Conservation (phyloP, 371 early-diverging fungal genomes). For the Haplosporangium sp. region DNA sequence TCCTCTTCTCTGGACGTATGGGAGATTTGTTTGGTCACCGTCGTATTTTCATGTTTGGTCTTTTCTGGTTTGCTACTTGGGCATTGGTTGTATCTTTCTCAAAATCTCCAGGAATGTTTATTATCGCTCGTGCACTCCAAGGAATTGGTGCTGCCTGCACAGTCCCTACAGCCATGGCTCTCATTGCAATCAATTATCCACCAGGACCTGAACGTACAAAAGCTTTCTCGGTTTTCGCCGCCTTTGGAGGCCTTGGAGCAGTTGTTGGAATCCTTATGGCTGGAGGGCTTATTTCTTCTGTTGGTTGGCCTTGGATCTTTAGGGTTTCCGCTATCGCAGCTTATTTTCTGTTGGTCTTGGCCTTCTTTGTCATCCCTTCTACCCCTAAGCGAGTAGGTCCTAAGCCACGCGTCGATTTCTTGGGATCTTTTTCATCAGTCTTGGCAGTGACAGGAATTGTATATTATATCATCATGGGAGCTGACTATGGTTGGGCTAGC, state of each 20-base stretch:
- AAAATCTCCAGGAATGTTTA: constrained; percentile 40
- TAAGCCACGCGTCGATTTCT: constrained; percentile 29
- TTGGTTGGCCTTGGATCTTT: constrained; percentile 54
- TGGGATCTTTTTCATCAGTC: constrained; percentile 23
- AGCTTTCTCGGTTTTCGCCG: constrained; percentile 45
- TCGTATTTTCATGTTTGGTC: constrained; percentile 38
- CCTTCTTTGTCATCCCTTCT: constrained; percentile 28
- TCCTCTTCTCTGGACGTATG: constrained; percentile 35
- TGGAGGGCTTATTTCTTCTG: constrained; percentile 37
- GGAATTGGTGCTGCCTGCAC: constrained; percentile 48
- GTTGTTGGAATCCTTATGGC: constrained; percentile 43
- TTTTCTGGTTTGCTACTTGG: constrained; percentile 45
- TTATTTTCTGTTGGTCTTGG: constrained; percentile 15
- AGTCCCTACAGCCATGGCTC: constrained; percentile 43
- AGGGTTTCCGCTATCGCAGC: constrained; percentile 39
- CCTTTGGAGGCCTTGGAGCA: constrained; percentile 49
- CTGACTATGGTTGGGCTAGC: constrained; percentile 34
- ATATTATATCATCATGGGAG: constrained; percentile 37
- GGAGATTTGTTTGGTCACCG: constrained; percentile 49
- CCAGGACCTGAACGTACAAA: constrained; percentile 36
- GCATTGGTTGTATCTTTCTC: constrained; percentile 44
- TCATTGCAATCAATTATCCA: constrained; percentile 45
- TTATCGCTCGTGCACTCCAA: constrained; percentile 42
- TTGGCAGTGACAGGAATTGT: constrained; percentile 28
- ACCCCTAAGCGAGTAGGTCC: constrained; percentile 9